These are phyloP conservation scores for Cladosporium sp. DNA, from an alignment of 2,329 filamentous ascomycete species.

Conservation along the genomic window DNA sequence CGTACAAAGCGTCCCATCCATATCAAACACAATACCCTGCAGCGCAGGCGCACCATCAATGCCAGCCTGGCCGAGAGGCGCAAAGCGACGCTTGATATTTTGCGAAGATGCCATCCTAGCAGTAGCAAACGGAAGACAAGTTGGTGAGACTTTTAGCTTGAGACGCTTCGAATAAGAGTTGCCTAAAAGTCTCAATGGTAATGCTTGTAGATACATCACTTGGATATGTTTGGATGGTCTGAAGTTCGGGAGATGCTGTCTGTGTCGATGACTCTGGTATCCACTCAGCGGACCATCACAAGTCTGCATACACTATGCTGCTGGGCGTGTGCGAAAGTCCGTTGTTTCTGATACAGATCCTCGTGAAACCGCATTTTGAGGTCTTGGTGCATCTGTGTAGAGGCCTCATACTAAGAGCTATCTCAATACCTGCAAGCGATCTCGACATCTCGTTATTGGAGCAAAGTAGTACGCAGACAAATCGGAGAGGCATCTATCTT, in stretches of 20 bases:
- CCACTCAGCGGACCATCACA: too few relatives aligned
- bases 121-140: neutral
- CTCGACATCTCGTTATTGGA: too few relatives aligned
- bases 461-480: neutral
- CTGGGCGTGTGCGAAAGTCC: too few relatives aligned
- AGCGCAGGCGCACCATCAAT: conserved; percentile 44
- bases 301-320: neutral
- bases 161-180: neutral
- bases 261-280: conserved; percentile 2
- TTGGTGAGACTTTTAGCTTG: neutral
- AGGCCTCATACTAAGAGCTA: too few relatives aligned
- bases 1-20: conserved; percentile 90
- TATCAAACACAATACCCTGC: conserved; percentile 76
- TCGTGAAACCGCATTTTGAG: too few relatives aligned
- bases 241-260: neutral
- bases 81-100: conserved; percentile 42
- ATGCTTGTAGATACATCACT: neutral
- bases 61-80: conserved; percentile 47
- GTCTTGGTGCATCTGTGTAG: neutral
- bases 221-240: too few relatives aligned
- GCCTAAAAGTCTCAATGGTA: neutral
- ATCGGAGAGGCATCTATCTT: neutral
- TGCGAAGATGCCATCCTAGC: conserved; percentile 7
- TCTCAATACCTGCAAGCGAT: too few relatives aligned
- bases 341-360: too few relatives aligned